Evolutionary conservation across 2,329 filamentous ascomycete genomes (phyloP).

Genomic region (Beauveria caledonica): DNA sequence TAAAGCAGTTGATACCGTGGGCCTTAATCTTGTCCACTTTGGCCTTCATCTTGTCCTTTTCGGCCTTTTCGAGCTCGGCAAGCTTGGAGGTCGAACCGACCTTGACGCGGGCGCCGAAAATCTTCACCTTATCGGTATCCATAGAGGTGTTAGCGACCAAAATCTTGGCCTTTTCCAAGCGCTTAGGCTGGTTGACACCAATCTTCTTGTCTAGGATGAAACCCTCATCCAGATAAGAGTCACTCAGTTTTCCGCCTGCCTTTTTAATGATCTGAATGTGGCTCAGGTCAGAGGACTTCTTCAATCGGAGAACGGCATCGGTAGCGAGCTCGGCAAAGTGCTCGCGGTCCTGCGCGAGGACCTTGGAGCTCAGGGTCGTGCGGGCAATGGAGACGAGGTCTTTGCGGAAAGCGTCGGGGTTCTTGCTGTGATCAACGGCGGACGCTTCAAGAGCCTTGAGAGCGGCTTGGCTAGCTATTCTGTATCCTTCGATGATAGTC

Average conservation of each 20-base stretch:
- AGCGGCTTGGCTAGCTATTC: constrained; percentile 89
- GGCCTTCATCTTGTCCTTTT: constrained; percentile 98
- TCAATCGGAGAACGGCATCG: constrained; percentile 84
- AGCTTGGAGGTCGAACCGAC: constrained; percentile 93
- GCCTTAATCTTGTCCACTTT: constrained; percentile 99
- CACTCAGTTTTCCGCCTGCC: constrained; percentile 90
- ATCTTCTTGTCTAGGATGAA: constrained; percentile 99
- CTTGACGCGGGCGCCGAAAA: constrained; percentile 95
- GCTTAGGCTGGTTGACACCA: constrained; percentile 95
- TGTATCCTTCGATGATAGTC: constrained; percentile 98
- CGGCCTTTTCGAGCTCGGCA: constrained; percentile 95
- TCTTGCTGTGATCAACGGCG: constrained; percentile 83
- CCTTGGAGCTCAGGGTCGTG: constrained; percentile 95
- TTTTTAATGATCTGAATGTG: constrained; percentile 99
- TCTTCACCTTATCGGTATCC: constrained; percentile 99
- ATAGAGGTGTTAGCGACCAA: constrained; percentile 96
- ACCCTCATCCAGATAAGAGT: constrained; percentile 95
- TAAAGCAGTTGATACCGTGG: constrained; percentile 99
- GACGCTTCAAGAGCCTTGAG: constrained; percentile 74
- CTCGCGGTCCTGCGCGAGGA: constrained; percentile 84
- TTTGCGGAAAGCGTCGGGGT: constrained; percentile 74
- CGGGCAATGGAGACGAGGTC: constrained; percentile 86
- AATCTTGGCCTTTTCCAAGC: constrained; percentile 96
- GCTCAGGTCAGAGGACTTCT: constrained; percentile 84
- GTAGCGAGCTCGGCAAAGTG: constrained; percentile 86